Evolutionary conservation across 2,329 filamentous ascomycete genomes (phyloP).

Genomic region (Emergomyces pasteurianus): DNA sequence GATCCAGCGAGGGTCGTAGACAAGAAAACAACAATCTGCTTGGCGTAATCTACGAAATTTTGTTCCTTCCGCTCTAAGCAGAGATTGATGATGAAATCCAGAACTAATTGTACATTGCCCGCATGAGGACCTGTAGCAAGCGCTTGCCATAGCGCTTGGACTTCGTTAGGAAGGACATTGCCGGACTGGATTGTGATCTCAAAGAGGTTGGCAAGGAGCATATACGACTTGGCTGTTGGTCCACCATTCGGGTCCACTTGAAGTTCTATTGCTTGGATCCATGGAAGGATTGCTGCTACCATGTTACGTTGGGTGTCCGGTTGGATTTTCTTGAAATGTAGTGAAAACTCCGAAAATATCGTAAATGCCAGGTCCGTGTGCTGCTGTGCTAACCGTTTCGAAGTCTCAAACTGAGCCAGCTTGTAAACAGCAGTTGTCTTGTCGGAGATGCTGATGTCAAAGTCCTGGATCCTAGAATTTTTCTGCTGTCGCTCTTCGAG

Average conservation of each 20-base stretch:
- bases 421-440: constrained; percentile 98
- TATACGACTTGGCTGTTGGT: constrained; percentile 83
- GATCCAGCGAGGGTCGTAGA: constrained; percentile 75
- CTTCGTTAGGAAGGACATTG: constrained; percentile 81
- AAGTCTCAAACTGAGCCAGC: constrained; percentile 91
- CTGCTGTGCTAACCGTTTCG: constrained; percentile 74
- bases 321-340: constrained; percentile 80
- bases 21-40: constrained; percentile 94
- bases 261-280: constrained; percentile 89
- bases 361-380: constrained; percentile 83
- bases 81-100: constrained; percentile 91
- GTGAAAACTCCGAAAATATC: constrained; percentile 89
- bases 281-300: constrained; percentile 85
- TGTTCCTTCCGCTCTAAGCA: constrained; percentile 91
- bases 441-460: constrained; percentile 96
- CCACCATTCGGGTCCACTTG: constrained; percentile 85
- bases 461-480: constrained; percentile 87
- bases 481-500: constrained; percentile 74
- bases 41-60: constrained; percentile 95
- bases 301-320: constrained; percentile 82
- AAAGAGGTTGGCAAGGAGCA: constrained; percentile 84
- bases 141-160: constrained; percentile 94
- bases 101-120: constrained; percentile 84
- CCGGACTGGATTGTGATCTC: constrained; percentile 94
- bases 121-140: constrained; percentile 84